These are phyloP conservation scores for Musa beccarii DNA, from an alignment of 176 grass and related monocot genomes.

Conservation along the genomic window DNA sequence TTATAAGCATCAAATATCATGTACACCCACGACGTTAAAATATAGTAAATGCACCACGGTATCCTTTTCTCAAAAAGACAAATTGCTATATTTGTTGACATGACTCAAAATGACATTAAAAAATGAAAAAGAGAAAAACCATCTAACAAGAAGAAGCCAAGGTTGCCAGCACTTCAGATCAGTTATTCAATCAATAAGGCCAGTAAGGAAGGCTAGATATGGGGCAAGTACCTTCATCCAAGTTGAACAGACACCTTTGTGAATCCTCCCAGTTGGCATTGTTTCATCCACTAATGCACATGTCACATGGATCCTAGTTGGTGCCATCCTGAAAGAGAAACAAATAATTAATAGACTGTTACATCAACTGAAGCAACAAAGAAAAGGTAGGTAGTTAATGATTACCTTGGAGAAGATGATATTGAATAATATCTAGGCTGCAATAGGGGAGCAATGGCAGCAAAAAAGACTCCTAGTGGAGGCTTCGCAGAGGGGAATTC, in stretches of 20 bases:
- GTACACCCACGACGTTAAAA: background rate
- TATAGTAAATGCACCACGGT: too few relatives aligned
- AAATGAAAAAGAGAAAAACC: background rate
- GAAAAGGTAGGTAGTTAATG: background rate
- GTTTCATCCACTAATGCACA: conserved; percentile 63
- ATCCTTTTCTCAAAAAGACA: too few relatives aligned
- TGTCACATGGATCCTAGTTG: conserved; percentile 79
- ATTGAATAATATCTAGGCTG: conserved; percentile 95
- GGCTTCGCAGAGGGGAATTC: conserved; percentile 84
- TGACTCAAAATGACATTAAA: conserved; percentile 1
- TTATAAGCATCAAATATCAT: too few relatives aligned
- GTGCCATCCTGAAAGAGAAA: conserved; percentile 52
- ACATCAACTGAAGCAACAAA: conserved; percentile 7
- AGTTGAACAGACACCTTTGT: conserved; percentile 87
- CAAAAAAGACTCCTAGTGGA: conserved; percentile 85
- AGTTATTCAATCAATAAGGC: background rate
- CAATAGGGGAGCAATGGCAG: conserved; percentile 67
- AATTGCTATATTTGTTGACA: background rate
- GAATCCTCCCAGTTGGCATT: conserved; percentile 66
- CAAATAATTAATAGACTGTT: conserved; percentile 1
- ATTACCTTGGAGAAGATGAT: conserved; percentile 81
- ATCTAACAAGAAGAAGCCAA: background rate
- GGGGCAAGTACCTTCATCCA: conserved; percentile 79
- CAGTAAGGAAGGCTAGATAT: background rate
- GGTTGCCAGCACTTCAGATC: background rate